Base-by-base conservation (phyloP, 441 rosid genomes). In the Monsonia emarginata region DNA sequence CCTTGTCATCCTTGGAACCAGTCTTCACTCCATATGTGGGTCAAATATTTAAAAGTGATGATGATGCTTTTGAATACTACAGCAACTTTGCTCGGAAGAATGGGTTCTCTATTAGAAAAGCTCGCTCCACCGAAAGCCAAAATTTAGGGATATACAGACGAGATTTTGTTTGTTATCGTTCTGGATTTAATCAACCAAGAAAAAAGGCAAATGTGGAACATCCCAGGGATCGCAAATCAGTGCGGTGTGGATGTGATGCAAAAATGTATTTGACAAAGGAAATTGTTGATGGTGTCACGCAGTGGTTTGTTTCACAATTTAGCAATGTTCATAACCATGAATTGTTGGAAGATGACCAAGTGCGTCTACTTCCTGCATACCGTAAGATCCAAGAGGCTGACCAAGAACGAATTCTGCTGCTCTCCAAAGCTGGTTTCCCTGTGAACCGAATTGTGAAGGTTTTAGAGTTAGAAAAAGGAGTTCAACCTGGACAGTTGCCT, bases 251-350 rank as follows among this genome's bases (percentile, higher is more conserved):
- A 50, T 93, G 98, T 22, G 98, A 93, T 80, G 88, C 95, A 1
- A 93, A 93, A 73, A 54, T 93, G 44, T 93, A 86, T 75, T 71
- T 93, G 75, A 83, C 90, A 0, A 90, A 90, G 75, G 92, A 93
- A 75, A 71, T 85, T 27, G 85, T 75, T 69, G 77, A 85, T 22
- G 89, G 89, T 42, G 74, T 68, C 40, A 27, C 78, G 57, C 98
- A 88, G 30, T 93, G 98, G 97, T 87, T 72, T 69, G 86, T 90
- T 24, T 84, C 90, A n/a, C 98, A 93, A 67, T 93, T 90, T 72
- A 93, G 98, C 66, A 88, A 93, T 81, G 83, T 93, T 59, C 98
- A 93, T 77, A 93, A 93, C 73, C 98, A 90, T 66, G 97, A 90
- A 76, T 83, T 90, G 66, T 70, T 93, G 71, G 97, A 88, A 78